Evolutionary conservation across 306 rosid species (phyloP), one percentile per base, ranked within the genome.

Genomic region (Herpetospermum pedunculosum): DNA sequence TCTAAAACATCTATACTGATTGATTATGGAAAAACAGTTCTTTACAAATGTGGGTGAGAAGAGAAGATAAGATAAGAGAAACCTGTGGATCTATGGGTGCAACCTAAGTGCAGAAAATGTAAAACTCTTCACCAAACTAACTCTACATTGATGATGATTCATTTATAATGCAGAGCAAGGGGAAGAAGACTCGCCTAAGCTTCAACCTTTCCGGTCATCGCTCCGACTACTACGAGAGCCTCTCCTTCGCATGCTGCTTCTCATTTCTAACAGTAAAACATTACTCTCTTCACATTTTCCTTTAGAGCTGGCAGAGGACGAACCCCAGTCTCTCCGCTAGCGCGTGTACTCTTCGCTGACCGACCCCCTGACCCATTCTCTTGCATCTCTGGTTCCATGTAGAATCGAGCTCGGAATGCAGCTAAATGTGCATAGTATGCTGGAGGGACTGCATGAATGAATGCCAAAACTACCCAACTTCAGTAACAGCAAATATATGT

Each of bases 261-360:
- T 14, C 6, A 23, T 44, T 34, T 53, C 79, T 86, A 93, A 80
- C 98, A 93, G 59, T 93, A 93, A 65, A 93, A 93, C 98, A 93
- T 93, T 26, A 93, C 98, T 83, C 97, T 91, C 88, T 93, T 93
- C 54, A 93, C 98, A 74, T 93, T 93, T 74, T 93, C 98, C 80
- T 93, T 93, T 58, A 93, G 72, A 21, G 96, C 98, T 43, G 97
- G 98, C 86, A 93, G 86, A 23, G 97, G 98, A 55, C 94, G 88
- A 50, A 93, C 92, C 10, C 89, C 94, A 19, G 83, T 71, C 44
- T 87, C 94, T 55, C 96, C 96, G 0, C 80, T 75, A 11, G 75
- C 41, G 13, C 92, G 81, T 26, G 82, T 85, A 38, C 79, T 79
- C 82, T 89, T 89, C 1, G 83, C 69, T 47, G 78, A 62, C 43